Conservation (phyloP, 1,139 yeast species). For the Magnusiomyces tetraspermus region DNA sequence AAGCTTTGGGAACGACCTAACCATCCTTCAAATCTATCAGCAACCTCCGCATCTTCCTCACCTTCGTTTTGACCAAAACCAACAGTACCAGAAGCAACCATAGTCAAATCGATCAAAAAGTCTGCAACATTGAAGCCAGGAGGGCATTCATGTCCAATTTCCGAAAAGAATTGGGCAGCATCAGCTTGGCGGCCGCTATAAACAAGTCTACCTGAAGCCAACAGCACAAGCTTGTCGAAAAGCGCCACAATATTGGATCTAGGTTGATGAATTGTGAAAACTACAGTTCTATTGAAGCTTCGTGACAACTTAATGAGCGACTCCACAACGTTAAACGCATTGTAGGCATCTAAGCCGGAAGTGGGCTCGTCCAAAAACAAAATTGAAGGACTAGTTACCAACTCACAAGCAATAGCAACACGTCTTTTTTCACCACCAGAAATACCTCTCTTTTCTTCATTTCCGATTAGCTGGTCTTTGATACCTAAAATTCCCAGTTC, state of each 20-base stretch:
- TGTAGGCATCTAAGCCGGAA: slow-evolving; percentile 87
- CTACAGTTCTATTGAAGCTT: slow-evolving; percentile 74
- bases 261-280: slow-evolving; percentile 96
- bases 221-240: slow-evolving; percentile 69
- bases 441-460: slow-evolving; percentile 82
- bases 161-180: slow-evolving; percentile 65
- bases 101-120: slow-evolving; percentile 80
- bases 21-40: slow-evolving; percentile 9
- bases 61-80: slow-evolving; percentile 14
- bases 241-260: slow-evolving; percentile 87
- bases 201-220: slow-evolving; percentile 77
- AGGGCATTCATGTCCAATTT: slow-evolving; percentile 76
- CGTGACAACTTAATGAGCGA: slow-evolving; percentile 71
- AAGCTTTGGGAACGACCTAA: slow-evolving; percentile 1
- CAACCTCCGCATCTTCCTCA: slow-evolving; percentile 7
- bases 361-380: slow-evolving; percentile 82
- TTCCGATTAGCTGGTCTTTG: slow-evolving; percentile 80
- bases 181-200: slow-evolving; percentile 55
- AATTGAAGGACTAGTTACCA: slow-evolving; percentile 61
- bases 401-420: slow-evolving; percentile 71
- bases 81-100: slow-evolving; percentile 38
- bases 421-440: slow-evolving; percentile 89
- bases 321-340: slow-evolving; percentile 86
- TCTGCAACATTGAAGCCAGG: slow-evolving; percentile 89
- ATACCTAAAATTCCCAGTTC: slow-evolving; percentile 78